Evolutionary conservation across 2,329 filamentous ascomycete species (phyloP).

Genomic region (Colletotrichum tofieldiae): DNA sequence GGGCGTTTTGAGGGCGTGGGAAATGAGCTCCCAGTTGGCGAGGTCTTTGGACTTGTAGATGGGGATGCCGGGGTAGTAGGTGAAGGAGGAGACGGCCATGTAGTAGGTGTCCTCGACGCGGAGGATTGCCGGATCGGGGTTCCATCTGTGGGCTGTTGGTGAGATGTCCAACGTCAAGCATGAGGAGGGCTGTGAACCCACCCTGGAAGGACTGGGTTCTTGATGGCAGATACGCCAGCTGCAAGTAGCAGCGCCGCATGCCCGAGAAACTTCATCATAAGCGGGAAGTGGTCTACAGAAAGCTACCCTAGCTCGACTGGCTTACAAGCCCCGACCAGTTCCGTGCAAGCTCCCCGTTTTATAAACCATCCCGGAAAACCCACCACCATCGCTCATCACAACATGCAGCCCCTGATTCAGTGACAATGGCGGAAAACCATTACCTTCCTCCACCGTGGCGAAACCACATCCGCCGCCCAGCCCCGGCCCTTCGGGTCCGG

Average conservation of each 20-base stretch:
- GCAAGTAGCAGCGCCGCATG: slow-evolving; percentile 25
- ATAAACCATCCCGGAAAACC: not conserved
- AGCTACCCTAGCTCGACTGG: no score
- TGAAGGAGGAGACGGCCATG: slow-evolving; percentile 47
- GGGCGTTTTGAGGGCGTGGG: slow-evolving; percentile 27
- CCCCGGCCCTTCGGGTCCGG: slow-evolving; percentile 16
- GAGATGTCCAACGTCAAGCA: not conserved
- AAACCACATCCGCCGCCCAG: no score
- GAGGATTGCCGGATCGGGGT: slow-evolving; percentile 35
- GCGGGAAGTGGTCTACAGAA: no score
- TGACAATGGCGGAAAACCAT: not conserved
- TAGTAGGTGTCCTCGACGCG: slow-evolving; percentile 27
- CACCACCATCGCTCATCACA: not conserved
- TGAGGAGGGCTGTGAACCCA: not conserved
- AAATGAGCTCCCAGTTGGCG: slow-evolving; percentile 28
- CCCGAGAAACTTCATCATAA: slow-evolving; percentile 31
- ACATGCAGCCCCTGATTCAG: not conserved
- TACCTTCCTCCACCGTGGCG: not conserved
- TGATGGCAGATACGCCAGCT: slow-evolving; percentile 31
- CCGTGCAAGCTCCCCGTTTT: not conserved
- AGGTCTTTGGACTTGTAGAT: slow-evolving; percentile 53
- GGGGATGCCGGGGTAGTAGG: slow-evolving; percentile 70
- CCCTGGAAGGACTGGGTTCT: slow-evolving; percentile 38
- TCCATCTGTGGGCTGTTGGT: slow-evolving; percentile 26
- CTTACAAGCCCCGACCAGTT: not conserved